phyloP scores from a whole-genome alignment of 2,329 filamentous ascomycete species.

The Paracoccidioides lutzii region DNA sequence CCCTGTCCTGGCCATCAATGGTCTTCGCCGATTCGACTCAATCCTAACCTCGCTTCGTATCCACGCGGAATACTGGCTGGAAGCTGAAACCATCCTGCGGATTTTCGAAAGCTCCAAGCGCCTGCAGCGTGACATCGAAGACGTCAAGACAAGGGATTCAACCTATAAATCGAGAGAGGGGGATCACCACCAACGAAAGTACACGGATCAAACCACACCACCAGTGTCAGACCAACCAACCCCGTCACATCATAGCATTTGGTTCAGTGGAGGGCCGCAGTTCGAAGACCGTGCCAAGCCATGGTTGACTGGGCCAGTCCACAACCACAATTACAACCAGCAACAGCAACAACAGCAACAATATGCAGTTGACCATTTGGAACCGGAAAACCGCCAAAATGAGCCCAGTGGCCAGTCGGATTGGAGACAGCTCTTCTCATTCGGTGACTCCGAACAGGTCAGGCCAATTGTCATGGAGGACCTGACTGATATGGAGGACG shows the following conservation, averaged over 20 bases:
- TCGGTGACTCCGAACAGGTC: constrained; percentile 26
- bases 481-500: constrained; percentile 29
- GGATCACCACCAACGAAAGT: constrained; percentile 2
- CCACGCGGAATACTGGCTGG: constrained; percentile 31
- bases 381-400: constrained; percentile 16
- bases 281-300: constrained; percentile 7
- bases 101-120: constrained; percentile 33
- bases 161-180: constrained; percentile 13
- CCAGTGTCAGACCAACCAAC: constrained; percentile 4
- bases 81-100: constrained; percentile 31
- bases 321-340: too few species aligned
- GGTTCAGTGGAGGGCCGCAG: constrained; percentile 1
- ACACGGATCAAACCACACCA: constrained; percentile 1
- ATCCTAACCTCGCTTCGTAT: constrained; percentile 30
- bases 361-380: background rate
- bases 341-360: background rate
- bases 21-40: constrained; percentile 33
- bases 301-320: constrained; percentile 1
- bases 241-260: constrained; percentile 4
- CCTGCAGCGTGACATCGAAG: constrained; percentile 28
- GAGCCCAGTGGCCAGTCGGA: constrained; percentile 25
- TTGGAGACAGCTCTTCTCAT: constrained; percentile 32
- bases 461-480: constrained; percentile 27
- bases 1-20: constrained; percentile 33
- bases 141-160: constrained; percentile 24